These are phyloP conservation scores for Echites panduratus DNA, from an alignment of 257 asterid genomes.

Conservation along the genomic window DNA sequence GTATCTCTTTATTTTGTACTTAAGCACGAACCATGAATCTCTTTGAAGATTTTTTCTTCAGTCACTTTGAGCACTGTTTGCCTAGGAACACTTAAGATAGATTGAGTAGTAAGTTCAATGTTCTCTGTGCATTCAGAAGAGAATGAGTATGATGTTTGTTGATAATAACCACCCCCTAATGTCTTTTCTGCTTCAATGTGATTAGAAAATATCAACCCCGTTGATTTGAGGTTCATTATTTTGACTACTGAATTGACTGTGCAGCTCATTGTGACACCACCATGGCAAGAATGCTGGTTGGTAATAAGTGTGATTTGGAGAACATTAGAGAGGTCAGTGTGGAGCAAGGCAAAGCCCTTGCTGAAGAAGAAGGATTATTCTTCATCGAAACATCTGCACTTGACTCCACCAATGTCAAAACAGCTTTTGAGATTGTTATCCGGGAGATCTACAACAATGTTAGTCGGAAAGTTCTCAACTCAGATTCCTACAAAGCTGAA, in stretches of 20 bases:
- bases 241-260: constrained; percentile 2
- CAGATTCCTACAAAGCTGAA: constrained; percentile 64
- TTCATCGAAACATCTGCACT: constrained; percentile 75
- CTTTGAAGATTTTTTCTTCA: neutral
- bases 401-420: constrained; percentile 51
- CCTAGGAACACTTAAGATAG: neutral
- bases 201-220: neutral
- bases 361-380: constrained; percentile 60
- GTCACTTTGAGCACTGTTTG: neutral
- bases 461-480: constrained; percentile 53
- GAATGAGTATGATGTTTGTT: neutral
- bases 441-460: constrained; percentile 58
- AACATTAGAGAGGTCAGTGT: constrained; percentile 58
- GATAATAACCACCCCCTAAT: neutral
- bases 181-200: neutral
- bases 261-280: constrained; percentile 71
- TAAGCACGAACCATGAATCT: neutral
- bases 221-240: neutral
- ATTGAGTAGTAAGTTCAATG: neutral
- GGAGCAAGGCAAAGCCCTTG: constrained; percentile 58
- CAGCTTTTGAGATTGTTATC: constrained; percentile 63
- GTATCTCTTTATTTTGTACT: neutral
- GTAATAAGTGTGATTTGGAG: constrained; percentile 68
- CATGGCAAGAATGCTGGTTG: constrained; percentile 59
- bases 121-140: neutral